phyloP scores from a whole-genome alignment of 305 asterid species.

The Striga hermonthica region DNA sequence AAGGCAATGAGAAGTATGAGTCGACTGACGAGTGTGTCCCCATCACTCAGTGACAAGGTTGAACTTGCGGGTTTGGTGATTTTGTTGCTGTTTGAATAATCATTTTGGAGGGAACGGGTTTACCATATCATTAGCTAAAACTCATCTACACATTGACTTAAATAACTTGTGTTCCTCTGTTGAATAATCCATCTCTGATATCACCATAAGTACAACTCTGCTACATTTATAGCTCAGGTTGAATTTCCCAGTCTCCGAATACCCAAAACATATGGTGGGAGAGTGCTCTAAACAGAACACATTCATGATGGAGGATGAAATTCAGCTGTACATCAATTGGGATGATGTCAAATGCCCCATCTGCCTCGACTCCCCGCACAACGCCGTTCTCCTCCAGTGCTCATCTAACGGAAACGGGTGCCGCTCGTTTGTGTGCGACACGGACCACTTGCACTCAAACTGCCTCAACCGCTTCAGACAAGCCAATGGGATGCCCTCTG shows the following conservation, averaged over 20 bases:
- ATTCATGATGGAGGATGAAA: slow-evolving; percentile 43
- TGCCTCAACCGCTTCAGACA: slow-evolving; percentile 72
- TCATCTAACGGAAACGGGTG: slow-evolving; percentile 70
- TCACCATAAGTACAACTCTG: too few species aligned
- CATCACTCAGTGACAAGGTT: too few species aligned
- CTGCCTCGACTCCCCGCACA: slow-evolving; percentile 76
- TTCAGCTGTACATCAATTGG: slow-evolving; percentile 59
- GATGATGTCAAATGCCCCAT: slow-evolving; percentile 69
- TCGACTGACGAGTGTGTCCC: background rate
- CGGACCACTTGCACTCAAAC: slow-evolving; percentile 71
- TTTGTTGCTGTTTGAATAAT: too few species aligned
- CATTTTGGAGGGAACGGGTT: too few species aligned
- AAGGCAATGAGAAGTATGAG: background rate
- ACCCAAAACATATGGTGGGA: slow-evolving; percentile 36
- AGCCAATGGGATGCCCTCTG: slow-evolving; percentile 50
- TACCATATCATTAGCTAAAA: too few species aligned
- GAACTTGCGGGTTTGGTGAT: too few species aligned
- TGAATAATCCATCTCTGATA: background rate
- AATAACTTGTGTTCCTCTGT: background rate
- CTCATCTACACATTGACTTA: background rate
- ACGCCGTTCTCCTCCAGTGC: slow-evolving; percentile 78
- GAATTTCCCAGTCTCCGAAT: slow-evolving; percentile 31
- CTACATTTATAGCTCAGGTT: slow-evolving; percentile 25
- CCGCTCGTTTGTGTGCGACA: slow-evolving; percentile 75
- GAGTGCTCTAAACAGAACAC: slow-evolving; percentile 27